A percentile compares a stretch with the other conserved stretches of the same genome.
These are phyloP conservation scores for Aphelidium insulamus DNA, from an alignment of 371 early-diverging fungal genomes.

Conservation along the genomic window DNA sequence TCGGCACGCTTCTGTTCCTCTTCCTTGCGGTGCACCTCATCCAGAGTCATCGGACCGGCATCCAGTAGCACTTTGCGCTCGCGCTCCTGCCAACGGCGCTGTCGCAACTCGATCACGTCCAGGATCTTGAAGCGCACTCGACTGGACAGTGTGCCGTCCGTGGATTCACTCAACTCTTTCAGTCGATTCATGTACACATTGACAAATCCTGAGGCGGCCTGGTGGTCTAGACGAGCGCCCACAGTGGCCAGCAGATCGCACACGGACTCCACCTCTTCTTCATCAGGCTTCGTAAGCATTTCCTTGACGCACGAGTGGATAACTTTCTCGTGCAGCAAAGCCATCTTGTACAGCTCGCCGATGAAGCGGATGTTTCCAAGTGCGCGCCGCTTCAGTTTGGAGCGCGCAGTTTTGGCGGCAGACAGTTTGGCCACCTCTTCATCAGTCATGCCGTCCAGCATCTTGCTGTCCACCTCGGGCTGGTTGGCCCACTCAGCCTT, in stretches of 20 bases:
- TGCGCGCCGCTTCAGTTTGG: not conserved
- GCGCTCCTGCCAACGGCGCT: too few relatives aligned
- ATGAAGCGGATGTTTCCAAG: conserved; percentile 41
- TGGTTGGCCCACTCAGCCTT: conserved; percentile 13
- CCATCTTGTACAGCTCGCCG: conserved; percentile 76
- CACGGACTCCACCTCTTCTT: conserved; percentile 81
- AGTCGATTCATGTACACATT: too few relatives aligned
- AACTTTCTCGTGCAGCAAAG: conserved; percentile 71
- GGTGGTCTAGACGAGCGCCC: conserved; percentile 26
- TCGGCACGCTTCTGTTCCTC: too few relatives aligned
- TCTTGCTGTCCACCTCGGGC: conserved; percentile 14
- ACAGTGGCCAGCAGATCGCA: conserved; percentile 72
- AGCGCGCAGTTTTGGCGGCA: not conserved
- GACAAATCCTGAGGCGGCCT: too few relatives aligned
- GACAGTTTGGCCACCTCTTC: not conserved
- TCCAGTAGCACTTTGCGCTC: too few relatives aligned
- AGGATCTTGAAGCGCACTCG: too few relatives aligned
- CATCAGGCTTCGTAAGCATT: conserved; percentile 58
- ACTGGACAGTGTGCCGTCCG: too few relatives aligned
- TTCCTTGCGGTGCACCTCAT: too few relatives aligned
- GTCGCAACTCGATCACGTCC: too few relatives aligned
- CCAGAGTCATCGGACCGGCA: too few relatives aligned
- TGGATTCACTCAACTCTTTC: too few relatives aligned
- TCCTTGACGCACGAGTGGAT: conserved; percentile 65
- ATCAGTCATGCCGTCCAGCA: not conserved